These are phyloP conservation scores for Hericium rajendrae DNA, from an alignment of 768 basidiomycete genomes.

Conservation along the genomic window DNA sequence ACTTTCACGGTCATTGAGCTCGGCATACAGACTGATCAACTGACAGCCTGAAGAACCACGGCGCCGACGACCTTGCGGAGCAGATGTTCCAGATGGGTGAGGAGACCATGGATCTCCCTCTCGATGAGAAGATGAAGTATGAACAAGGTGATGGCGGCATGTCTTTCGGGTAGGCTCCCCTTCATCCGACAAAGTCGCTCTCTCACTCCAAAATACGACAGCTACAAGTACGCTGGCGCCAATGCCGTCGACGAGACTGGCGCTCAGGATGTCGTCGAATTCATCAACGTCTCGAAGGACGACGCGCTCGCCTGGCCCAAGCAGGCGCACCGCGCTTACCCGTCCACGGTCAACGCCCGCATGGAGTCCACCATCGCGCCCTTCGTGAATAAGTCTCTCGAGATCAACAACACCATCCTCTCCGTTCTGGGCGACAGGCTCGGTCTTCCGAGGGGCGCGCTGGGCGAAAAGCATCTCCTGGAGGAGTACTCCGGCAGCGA, in stretches of 20 bases:
- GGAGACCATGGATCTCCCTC: slow-evolving; percentile 26
- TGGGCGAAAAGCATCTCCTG: slow-evolving; percentile 19
- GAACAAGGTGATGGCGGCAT: slow-evolving; percentile 32
- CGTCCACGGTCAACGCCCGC: slow-evolving; percentile 13
- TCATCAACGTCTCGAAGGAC: slow-evolving; percentile 26
- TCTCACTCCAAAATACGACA: slow-evolving; percentile 1
- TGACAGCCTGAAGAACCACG: slow-evolving; percentile 33
- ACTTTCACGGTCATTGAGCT: background rate
- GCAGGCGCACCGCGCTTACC: slow-evolving; percentile 21
- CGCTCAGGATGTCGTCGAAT: slow-evolving; percentile 21
- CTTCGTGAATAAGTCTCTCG: slow-evolving; percentile 17
- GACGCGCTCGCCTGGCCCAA: slow-evolving; percentile 23
- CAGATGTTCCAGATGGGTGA: slow-evolving; percentile 32
- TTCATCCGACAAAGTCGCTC: too few relatives aligned
- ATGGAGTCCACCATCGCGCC: slow-evolving; percentile 12
- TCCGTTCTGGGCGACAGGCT: slow-evolving; percentile 16
- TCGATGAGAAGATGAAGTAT: slow-evolving; percentile 31
- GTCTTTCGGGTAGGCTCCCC: slow-evolving; percentile 24
- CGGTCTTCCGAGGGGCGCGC: slow-evolving; percentile 13
- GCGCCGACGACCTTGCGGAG: slow-evolving; percentile 23
- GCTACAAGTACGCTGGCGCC: slow-evolving; percentile 22
- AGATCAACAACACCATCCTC: slow-evolving; percentile 16
- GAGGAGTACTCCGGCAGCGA: slow-evolving; percentile 20
- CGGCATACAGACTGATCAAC: background rate
- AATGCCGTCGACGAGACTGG: slow-evolving; percentile 23